Percentiles rank a stretch among this genome's conserved stretches.
Evolutionary conservation across 345 rosid genomes (phyloP).

Genomic region (Eucalyptus rudis): DNA sequence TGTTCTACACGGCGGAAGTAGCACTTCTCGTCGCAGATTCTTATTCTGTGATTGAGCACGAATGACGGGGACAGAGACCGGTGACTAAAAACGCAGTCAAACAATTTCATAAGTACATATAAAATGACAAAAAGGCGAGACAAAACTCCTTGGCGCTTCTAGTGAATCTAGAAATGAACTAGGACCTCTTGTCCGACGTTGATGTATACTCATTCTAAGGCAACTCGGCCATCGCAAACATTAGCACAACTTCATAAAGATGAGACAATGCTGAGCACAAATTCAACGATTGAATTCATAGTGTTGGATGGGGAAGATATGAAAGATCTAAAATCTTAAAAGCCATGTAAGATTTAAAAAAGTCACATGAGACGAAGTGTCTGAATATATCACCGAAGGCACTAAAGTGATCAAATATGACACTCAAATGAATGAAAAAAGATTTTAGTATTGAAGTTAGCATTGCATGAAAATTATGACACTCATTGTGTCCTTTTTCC

Average conservation of each 20-base stretch:
- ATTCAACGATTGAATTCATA: too few species aligned
- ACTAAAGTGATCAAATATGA: not conserved
- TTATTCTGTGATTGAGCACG: not conserved
- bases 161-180: not conserved
- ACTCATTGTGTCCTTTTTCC: not conserved
- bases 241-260: too few species aligned
- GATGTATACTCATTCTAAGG: too few species aligned
- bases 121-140: not conserved
- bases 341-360: too few species aligned
- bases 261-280: too few species aligned
- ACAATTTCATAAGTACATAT: not conserved
- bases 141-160: not conserved
- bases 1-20: not conserved
- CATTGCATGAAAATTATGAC: fast-evolving
- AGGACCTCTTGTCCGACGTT: not conserved
- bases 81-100: not conserved
- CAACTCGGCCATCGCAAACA: too few species aligned
- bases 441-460: too few species aligned
- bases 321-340: too few species aligned
- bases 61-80: not conserved
- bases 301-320: too few species aligned
- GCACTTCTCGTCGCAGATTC: not conserved
- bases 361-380: fast-evolving
- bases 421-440: fast-evolving
- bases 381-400: not conserved